Conservation (phyloP, 2,329 filamentous ascomycete genomes). For the Paracoccidioides brasiliensis region DNA sequence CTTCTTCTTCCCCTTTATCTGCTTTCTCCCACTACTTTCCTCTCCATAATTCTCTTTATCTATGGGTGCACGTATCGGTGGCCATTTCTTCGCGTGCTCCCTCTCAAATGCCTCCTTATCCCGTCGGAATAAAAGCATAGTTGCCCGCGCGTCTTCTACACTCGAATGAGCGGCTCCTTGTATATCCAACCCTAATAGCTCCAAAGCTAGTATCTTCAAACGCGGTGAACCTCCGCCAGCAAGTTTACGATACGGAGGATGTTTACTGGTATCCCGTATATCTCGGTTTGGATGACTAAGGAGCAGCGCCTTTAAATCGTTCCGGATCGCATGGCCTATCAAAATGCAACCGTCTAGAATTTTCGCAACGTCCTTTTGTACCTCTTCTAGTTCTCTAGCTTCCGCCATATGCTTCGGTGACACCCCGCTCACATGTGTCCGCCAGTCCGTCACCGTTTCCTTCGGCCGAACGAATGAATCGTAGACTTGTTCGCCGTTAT, state of each 20-base stretch:
- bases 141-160: slow-evolving; percentile 68
- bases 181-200: slow-evolving; percentile 46
- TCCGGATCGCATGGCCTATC: slow-evolving; percentile 71
- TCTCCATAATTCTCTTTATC: slow-evolving; percentile 17
- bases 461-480: slow-evolving; percentile 79
- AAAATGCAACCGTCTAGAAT: slow-evolving; percentile 60
- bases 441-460: slow-evolving; percentile 75
- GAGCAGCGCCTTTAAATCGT: slow-evolving; percentile 61
- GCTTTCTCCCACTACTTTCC: slow-evolving; percentile 26
- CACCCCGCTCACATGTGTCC: slow-evolving; percentile 76
- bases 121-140: slow-evolving; percentile 76
- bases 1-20: slow-evolving; percentile 37
- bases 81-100: slow-evolving; percentile 59
- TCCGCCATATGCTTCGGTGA: slow-evolving; percentile 56
- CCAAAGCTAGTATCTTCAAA: slow-evolving; percentile 42
- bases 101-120: slow-evolving; percentile 77
- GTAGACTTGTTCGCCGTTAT: slow-evolving; percentile 82
- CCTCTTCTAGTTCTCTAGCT: slow-evolving; percentile 60
- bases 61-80: slow-evolving; percentile 22
- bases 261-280: slow-evolving; percentile 72
- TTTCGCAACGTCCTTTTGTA: slow-evolving; percentile 57
- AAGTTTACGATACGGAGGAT: slow-evolving; percentile 57
- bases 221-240: slow-evolving; percentile 38
- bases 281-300: slow-evolving; percentile 67
- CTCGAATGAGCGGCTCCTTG: slow-evolving; percentile 49